Percentiles rank a stretch among this genome's conserved stretches.
Evolutionary conservation across 148 eudicot species (phyloP).

Genomic region (Heliamphora exappendiculata): DNA sequence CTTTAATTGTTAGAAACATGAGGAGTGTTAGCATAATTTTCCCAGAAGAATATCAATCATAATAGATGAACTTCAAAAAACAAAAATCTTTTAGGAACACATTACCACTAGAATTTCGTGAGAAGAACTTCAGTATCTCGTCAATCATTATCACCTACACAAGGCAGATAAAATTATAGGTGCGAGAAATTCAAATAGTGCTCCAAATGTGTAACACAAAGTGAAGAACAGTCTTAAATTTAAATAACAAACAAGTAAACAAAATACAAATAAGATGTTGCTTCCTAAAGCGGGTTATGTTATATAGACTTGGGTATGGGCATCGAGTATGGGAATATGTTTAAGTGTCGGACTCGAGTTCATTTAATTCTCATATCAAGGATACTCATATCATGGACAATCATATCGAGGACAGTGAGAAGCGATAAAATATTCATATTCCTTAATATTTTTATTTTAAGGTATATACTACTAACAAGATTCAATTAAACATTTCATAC

Average conservation of each 20-base stretch:
- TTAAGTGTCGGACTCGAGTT: no score
- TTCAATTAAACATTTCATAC: no score
- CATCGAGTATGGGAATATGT: no score
- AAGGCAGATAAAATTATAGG: constrained; percentile 5
- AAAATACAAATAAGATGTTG: not conserved
- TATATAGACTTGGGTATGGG: no score
- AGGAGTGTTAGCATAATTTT: not conserved
- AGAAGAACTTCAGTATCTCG: constrained; percentile 85
- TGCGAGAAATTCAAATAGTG: not conserved
- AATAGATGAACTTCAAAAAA: not conserved
- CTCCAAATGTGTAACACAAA: not conserved
- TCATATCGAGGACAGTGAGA: no score
- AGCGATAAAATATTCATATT: no score
- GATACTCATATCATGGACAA: no score
- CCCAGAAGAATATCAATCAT: not conserved
- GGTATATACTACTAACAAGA: no score
- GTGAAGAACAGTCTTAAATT: not conserved
- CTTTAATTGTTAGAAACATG: not conserved
- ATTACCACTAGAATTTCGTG: constrained; percentile 64
- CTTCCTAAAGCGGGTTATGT: not conserved
- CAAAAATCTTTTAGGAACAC: not conserved
- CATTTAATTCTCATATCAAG: no score
- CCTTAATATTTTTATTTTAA: no score
- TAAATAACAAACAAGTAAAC: not conserved
- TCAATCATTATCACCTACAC: constrained; percentile 88